phyloP scores from a whole-genome alignment of 495 filamentous ascomycete genomes.

The Podospora appendiculata region DNA sequence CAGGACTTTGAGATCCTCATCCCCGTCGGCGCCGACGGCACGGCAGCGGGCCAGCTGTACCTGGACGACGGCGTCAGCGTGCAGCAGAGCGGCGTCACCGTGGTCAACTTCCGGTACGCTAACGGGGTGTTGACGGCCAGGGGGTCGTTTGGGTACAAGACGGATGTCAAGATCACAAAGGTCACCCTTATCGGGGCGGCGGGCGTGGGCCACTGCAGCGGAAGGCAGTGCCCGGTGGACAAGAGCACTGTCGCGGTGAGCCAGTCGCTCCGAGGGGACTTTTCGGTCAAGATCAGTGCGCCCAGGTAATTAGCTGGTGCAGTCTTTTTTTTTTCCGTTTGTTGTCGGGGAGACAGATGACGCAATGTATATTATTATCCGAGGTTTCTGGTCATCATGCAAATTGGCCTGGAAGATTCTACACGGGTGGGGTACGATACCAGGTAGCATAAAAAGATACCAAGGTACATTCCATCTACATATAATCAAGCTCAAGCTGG shows the following conservation, averaged over 20 bases:
- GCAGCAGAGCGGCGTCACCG: constrained; percentile 37
- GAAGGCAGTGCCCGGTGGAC: not conserved
- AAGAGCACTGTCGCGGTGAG: constrained; percentile 3
- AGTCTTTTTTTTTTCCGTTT: too few relatives aligned
- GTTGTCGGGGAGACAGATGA: too few relatives aligned
- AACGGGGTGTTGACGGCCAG: constrained; percentile 40
- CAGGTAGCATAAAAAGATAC: too few relatives aligned
- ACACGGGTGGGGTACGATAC: too few relatives aligned
- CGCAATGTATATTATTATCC: too few relatives aligned
- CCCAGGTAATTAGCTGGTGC: too few relatives aligned
- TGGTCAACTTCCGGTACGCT: constrained; percentile 47
- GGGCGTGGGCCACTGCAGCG: constrained; percentile 8
- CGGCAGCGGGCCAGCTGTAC: constrained; percentile 40
- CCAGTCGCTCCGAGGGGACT: constrained; percentile 8
- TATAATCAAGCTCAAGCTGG: too few relatives aligned
- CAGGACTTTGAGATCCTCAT: constrained; percentile 65
- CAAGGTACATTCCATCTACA: too few relatives aligned
- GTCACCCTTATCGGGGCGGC: constrained; percentile 47
- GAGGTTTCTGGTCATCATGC: too few relatives aligned
- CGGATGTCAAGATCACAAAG: constrained; percentile 43
- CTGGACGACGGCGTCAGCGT: constrained; percentile 56
- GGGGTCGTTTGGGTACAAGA: constrained; percentile 47
- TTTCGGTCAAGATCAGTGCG: constrained; percentile 1
- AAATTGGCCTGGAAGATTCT: too few relatives aligned
- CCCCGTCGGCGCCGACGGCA: constrained; percentile 45